Base-by-base conservation (phyloP, 441 rosid species). In the Lepidium campestre region DNA sequence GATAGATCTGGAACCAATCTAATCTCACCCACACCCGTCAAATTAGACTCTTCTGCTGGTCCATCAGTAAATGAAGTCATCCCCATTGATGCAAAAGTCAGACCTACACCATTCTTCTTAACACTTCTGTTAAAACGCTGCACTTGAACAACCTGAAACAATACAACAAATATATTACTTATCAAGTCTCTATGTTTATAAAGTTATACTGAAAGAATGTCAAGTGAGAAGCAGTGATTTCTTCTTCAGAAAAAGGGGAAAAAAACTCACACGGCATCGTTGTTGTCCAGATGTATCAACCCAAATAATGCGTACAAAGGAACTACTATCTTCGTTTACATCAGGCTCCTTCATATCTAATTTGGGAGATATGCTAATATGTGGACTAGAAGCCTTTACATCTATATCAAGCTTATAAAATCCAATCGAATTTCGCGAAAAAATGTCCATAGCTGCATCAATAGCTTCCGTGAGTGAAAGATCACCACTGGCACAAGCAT, bases 231-330 rank as follows among this genome's bases (percentile, higher is more conserved):
- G 13, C 49, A 55, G 8, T 56, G 14, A 15, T 40, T 52, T 53
- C 13, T 53, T 42, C 18, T 2, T 27, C 11, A 54, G 20, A 25
- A 3, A 27, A 32, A 64, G 0, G 8, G 27, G 9, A 4, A 46
- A 11, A 41, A 34, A 48, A 78, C 96, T 79, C 71, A 91, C 99
- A 10, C 97, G 98, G 65, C 92, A 91, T 86, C 99, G 81, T 65
- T 88, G 91, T 71, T 91, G 99, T 73, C 99, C 99, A 60, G 96
- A 89, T 53, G 94, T 48, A 83, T 91, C 98, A 59, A 83, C 85
- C 99, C 97, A 94, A 23, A 94, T 69, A 41, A 91, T 10, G 27
- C 99, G 96, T 69, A 89, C 82, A 70, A 91, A 75, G n/a, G 81
- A 82, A 64, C 62, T 75, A 74, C 48, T 58, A 65, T 47, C 66